Base-by-base conservation (phyloP, 2,329 filamentous ascomycete species). In the Lithohypha guttulata region DNA sequence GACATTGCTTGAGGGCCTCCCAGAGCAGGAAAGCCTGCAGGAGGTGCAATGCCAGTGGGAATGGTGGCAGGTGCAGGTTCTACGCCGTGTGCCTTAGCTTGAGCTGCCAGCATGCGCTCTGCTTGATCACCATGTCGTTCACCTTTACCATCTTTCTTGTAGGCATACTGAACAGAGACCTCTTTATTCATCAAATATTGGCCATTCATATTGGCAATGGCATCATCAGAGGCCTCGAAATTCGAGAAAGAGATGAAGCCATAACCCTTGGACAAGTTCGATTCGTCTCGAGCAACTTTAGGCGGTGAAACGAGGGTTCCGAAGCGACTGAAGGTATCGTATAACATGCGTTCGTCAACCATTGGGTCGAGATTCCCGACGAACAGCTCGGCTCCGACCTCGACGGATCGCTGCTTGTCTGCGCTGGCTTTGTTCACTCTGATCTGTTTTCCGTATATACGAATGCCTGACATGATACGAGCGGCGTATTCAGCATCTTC, bases 131-230 rank as follows among this genome's bases (percentile, higher is more conserved):
- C 91, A 58, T 98, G 91, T 42, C 91, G 73, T 65, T 96, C 89
- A 52, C 89, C 89, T 65, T 94, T 94, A 51, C 91, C 91, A 55
- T 98, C 91, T 64, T 96, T 96, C 71, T 98, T 98, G 73, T 94
- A 96, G 26, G 91, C 91, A 61, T 96, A 98, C 62, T 96, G 89
- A 30, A 98, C 91, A 2, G 82, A 84, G 52, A 96, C 81, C 61
- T 94, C 84, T 66, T 94, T 94, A 69, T 91, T 94, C 70, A 93
- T 87, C 44, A 98, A 76, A 62, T 91, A 96, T 65, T 96, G 87
- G 36, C 85, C 85, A 59, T 94, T 83, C 81, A 98, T 87, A 59
- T 89, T 91, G 50, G 79, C 73, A 47, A 93, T 84, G 28, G 91
- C 87, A 46, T 84, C 81, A 55, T 98, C 91, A 8, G 85, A 91